phyloP scores from a whole-genome alignment of 148 eudicot species.

The Selenicereus undatus region DNA sequence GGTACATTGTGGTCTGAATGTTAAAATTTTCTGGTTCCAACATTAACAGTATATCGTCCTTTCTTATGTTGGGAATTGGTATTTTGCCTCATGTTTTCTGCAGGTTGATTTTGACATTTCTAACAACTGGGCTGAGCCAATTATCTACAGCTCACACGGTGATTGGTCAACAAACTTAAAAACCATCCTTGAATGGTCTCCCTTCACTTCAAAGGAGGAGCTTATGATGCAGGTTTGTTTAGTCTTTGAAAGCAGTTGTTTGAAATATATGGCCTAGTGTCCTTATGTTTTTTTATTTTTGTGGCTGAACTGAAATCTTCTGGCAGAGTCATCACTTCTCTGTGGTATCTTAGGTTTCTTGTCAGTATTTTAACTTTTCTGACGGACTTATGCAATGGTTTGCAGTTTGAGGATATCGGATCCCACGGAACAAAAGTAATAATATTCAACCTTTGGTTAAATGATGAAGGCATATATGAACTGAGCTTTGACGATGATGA shows the following conservation, averaged over 20 bases:
- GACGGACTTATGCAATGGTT: conserved; percentile 15
- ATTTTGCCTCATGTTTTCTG: conserved; percentile 10
- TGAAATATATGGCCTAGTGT: neutral
- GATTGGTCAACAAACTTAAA: conserved; percentile 86
- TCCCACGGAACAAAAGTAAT: conserved; percentile 84
- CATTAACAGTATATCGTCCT: neutral
- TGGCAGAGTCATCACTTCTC: neutral
- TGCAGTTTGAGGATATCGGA: conserved; percentile 81
- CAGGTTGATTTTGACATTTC: conserved; percentile 92
- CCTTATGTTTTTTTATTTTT: neutral
- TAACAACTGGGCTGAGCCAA: conserved; percentile 79
- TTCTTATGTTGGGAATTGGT: neutral
- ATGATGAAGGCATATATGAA: conserved; percentile 95
- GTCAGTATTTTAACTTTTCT: neutral
- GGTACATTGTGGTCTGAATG: conserved; percentile 41
- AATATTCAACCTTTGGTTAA: conserved; percentile 87
- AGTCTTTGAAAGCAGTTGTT: neutral
- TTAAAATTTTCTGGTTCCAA: conserved; percentile 9
- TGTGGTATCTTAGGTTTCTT: neutral
- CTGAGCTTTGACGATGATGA: conserved; percentile 82
- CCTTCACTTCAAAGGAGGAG: conserved; percentile 74
- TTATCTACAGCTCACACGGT: conserved; percentile 60
- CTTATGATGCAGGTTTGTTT: conserved; percentile 72
- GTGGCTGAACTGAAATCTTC: neutral
- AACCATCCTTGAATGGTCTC: conserved; percentile 94